phyloP scores from a whole-genome alignment of 805 yeast species.

The Yarrowia alimentaria region DNA sequence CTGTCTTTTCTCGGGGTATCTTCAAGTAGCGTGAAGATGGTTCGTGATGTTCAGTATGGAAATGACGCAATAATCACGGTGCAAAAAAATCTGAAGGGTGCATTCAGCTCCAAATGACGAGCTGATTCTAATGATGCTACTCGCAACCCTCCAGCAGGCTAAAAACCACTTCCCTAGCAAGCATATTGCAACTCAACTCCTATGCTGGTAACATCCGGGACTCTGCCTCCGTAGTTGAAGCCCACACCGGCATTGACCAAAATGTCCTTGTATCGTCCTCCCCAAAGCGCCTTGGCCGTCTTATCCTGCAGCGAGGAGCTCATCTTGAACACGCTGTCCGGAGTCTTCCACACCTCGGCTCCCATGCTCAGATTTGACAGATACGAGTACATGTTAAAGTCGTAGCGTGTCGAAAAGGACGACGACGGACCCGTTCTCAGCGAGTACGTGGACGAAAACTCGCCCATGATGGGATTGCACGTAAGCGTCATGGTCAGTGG shows the following conservation, averaged over 20 bases:
- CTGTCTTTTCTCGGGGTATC: no score
- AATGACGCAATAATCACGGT: no score
- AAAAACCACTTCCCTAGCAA: no score
- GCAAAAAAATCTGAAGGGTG: no score
- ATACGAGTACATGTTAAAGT: slow-evolving; percentile 87
- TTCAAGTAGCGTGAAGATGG: no score
- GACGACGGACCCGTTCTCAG: slow-evolving; percentile 70
- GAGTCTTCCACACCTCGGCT: slow-evolving; percentile 69
- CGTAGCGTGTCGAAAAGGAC: slow-evolving; percentile 79
- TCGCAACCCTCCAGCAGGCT: no score
- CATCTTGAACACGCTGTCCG: slow-evolving; percentile 51
- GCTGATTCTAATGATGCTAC: no score
- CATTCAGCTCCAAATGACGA: no score
- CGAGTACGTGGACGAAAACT: slow-evolving; percentile 81
- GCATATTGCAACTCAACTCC: slow-evolving; percentile 66
- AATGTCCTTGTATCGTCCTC: slow-evolving; percentile 79
- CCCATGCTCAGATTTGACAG: slow-evolving; percentile 85
- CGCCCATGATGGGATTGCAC: slow-evolving; percentile 86
- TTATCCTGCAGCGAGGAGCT: slow-evolving; percentile 67
- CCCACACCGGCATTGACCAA: slow-evolving; percentile 72
- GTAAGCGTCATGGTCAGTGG: slow-evolving; percentile 87
- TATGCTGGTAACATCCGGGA: slow-evolving; percentile 51
- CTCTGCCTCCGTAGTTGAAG: slow-evolving; percentile 46
- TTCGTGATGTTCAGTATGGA: no score
- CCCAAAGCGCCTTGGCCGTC: slow-evolving; percentile 73